Conservation (phyloP, 192 early-diverging fungal genomes). For the Podila clonocystis region DNA sequence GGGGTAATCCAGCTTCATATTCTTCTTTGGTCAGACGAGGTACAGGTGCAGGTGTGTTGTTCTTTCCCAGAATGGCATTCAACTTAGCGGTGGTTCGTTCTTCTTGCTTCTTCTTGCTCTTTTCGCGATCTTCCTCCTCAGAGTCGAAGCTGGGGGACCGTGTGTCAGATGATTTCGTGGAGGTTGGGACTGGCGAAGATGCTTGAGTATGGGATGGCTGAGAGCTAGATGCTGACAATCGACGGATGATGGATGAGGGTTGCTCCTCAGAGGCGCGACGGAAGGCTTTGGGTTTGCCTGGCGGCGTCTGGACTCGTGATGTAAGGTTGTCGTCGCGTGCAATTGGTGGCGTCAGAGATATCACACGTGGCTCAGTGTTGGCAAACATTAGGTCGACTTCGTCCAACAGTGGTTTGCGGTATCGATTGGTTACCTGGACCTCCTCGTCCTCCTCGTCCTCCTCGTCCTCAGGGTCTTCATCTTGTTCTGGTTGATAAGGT, state of each 20-base stretch:
- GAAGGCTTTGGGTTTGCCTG: constrained; percentile 18
- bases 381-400: constrained; percentile 34
- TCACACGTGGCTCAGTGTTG: constrained; percentile 54
- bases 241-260: not conserved
- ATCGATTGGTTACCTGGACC: constrained; percentile 34
- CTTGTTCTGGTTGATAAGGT: constrained; percentile 11
- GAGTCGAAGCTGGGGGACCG: constrained; percentile 27
- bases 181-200: not conserved
- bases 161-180: constrained; percentile 7
- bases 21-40: constrained; percentile 24
- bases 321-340: constrained; percentile 50
- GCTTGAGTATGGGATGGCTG: not conserved
- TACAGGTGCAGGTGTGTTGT: not conserved
- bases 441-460: constrained; percentile 42
- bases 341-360: constrained; percentile 59
- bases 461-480: constrained; percentile 54
- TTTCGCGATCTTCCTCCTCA: constrained; percentile 32
- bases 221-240: not conserved
- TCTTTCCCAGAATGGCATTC: constrained; percentile 29
- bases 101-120: constrained; percentile 2
- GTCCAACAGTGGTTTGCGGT: constrained; percentile 36
- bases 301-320: constrained; percentile 16
- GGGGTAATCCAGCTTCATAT: constrained; percentile 20
- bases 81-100: constrained; percentile 26
- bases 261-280: constrained; percentile 12